Conservation (phyloP, 116 monocot genomes). For the Posidonia oceanica region DNA sequence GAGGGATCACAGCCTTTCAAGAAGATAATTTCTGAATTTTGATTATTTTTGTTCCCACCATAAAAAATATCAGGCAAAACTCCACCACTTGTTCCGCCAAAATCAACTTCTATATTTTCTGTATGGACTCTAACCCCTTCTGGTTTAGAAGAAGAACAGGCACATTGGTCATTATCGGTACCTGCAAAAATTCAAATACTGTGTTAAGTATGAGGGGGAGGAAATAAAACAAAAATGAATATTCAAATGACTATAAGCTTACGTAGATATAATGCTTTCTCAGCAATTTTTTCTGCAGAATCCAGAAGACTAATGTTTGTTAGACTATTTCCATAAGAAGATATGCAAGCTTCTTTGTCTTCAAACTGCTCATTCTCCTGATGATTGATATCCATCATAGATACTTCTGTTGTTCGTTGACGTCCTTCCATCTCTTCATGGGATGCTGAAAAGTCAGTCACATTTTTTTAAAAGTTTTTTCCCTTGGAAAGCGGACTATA, state of each 20-base stretch:
- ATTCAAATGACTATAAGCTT: not conserved
- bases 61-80: not conserved
- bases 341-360: not conserved
- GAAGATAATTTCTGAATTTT: not conserved
- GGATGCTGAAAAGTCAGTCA: not conserved
- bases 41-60: not conserved
- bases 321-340: not conserved
- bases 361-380: not conserved
- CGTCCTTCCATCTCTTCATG: not conserved
- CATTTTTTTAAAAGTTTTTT: not conserved
- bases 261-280: not conserved
- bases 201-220: not conserved
- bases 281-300: not conserved
- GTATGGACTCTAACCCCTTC: not conserved
- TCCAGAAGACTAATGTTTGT: not conserved
- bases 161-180: not conserved
- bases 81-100: not conserved
- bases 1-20: not conserved
- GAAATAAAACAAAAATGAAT: not conserved
- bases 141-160: not conserved
- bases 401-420: not conserved
- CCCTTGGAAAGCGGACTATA: not conserved
- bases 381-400: not conserved
- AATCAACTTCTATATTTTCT: not conserved
- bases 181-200: conserved; percentile 1